Conservation (phyloP, 2,329 filamentous ascomycete species). For the Fusarium scirpi region DNA sequence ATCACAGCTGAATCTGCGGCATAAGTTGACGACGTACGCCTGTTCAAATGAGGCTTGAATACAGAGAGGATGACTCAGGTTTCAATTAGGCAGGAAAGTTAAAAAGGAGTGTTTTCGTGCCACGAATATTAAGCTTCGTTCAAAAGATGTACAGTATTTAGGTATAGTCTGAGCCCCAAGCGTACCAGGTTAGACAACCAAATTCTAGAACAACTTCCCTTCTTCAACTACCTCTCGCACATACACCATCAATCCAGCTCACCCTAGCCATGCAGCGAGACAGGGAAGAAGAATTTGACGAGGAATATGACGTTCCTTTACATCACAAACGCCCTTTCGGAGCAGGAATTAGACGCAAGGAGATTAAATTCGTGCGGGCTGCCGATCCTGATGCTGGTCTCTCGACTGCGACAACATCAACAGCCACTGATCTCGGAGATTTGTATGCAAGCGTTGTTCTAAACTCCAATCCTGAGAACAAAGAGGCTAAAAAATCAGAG, state of each 20-base stretch:
- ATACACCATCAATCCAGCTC: not conserved
- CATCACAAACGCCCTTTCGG: conserved; percentile 67
- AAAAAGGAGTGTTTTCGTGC: not conserved
- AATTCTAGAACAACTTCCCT: conserved; percentile 7
- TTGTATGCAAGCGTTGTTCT: conserved; percentile 76
- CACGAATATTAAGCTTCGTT: not conserved
- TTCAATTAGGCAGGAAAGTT: not conserved
- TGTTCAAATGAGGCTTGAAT: not conserved
- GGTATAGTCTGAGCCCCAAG: conserved; percentile 4
- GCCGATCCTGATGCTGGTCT: conserved; percentile 53
- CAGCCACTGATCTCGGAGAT: conserved; percentile 57
- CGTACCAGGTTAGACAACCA: conserved; percentile 8
- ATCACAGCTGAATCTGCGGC: not conserved
- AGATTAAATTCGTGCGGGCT: conserved; percentile 69
- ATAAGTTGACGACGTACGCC: not conserved
- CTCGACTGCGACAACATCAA: conserved; percentile 34
- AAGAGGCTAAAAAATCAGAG: conserved; percentile 14
- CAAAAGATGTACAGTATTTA: not conserved
- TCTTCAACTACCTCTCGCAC: not conserved
- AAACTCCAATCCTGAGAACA: conserved; percentile 42
- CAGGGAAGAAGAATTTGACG: conserved; percentile 42
- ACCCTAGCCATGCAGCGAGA: conserved; percentile 46
- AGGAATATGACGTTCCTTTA: conserved; percentile 62
- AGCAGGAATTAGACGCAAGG: conserved; percentile 65
- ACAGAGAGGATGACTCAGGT: not conserved